Evolutionary conservation across 2,329 filamentous ascomycete genomes (phyloP).

Genomic region (Colletotrichum liaoningense): DNA sequence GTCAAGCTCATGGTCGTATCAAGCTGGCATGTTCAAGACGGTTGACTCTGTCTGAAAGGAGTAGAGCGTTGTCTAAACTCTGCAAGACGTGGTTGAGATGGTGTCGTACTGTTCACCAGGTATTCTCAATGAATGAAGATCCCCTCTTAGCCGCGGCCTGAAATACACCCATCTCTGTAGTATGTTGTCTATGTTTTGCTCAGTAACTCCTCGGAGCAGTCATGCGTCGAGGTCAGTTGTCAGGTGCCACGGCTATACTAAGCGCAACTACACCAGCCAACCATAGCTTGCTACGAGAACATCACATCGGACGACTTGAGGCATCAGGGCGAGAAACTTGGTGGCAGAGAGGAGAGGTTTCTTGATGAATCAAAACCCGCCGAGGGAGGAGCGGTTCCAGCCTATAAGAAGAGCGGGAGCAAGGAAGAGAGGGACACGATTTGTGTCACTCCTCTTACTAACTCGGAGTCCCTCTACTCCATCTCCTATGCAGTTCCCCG

Average conservation of each 20-base stretch:
- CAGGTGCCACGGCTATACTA: background rate
- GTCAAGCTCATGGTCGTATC: too few species aligned
- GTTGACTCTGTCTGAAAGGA: background rate
- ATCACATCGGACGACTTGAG: background rate
- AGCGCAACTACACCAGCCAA: background rate
- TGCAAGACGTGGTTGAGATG: background rate
- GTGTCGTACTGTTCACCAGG: background rate
- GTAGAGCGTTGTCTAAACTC: background rate
- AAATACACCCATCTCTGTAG: background rate
- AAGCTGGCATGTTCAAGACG: background rate
- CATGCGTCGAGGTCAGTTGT: background rate
- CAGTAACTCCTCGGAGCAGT: background rate
- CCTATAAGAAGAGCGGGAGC: background rate
- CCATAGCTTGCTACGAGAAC: background rate
- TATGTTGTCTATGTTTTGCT: background rate
- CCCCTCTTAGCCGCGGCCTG: too few species aligned
- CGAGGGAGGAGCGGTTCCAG: background rate
- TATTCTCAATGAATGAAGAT: background rate
- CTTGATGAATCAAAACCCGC: conserved; percentile 7
- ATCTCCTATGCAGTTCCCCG: background rate
- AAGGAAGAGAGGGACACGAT: background rate
- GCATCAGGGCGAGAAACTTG: background rate
- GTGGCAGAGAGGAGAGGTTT: conserved; percentile 25
- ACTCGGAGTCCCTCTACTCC: background rate
- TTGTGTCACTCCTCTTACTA: background rate